A percentile compares a stretch with the other conserved stretches of the same genome.
Evolutionary conservation across 371 early-diverging fungal species (phyloP).

Genomic region (Coemansia sp.): DNA sequence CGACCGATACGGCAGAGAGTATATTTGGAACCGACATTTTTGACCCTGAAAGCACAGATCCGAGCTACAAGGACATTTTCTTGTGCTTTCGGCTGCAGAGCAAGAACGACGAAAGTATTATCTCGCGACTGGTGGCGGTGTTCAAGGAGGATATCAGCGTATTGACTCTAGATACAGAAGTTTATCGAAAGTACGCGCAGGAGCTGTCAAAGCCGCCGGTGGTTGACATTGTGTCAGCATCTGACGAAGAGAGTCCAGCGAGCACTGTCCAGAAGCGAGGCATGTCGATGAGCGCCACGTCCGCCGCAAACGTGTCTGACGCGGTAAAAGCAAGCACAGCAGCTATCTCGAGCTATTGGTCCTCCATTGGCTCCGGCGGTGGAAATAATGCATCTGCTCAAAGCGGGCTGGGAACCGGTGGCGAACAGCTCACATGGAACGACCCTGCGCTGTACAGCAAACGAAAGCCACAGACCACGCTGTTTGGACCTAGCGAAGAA

Average conservation of each 20-base stretch:
- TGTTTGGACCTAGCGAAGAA: background rate
- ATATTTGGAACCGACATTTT: slow-evolving; percentile 21
- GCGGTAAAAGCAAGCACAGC: background rate
- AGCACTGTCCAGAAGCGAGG: background rate
- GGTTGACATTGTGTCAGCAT: slow-evolving; percentile 34
- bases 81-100: slow-evolving; percentile 12
- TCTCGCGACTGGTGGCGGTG: background rate
- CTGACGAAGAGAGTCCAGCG: slow-evolving; percentile 15
- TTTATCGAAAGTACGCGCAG: background rate
- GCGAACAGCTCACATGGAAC: background rate
- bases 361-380: background rate
- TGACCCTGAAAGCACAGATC: slow-evolving; percentile 28
- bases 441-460: slow-evolving; percentile 1
- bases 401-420: background rate
- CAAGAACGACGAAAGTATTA: background rate
- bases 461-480: slow-evolving; percentile 6
- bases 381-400: background rate
- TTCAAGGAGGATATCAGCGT: background rate
- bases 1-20: slow-evolving; percentile 24
- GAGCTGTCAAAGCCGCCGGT: slow-evolving; percentile 32
- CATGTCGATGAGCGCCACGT: background rate
- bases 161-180: background rate
- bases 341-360: slow-evolving; percentile 9
- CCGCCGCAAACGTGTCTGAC: background rate
- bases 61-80: slow-evolving; percentile 9